Base-by-base conservation (phyloP, 1,139 yeast genomes). In the Yamadazyma sp. region DNA sequence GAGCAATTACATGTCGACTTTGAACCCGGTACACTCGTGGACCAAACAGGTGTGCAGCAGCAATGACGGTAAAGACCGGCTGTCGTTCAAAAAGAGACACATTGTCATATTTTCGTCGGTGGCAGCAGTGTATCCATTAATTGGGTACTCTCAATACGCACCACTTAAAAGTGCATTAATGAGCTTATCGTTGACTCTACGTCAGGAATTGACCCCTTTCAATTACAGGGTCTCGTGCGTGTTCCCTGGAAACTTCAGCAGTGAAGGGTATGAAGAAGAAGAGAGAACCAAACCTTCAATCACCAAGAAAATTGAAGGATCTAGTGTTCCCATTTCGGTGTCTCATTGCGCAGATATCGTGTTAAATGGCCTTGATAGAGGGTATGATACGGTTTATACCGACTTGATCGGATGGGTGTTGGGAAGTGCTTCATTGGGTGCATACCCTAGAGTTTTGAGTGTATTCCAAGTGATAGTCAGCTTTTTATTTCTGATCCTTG, bases 131-230 rank as follows among this genome's bases (percentile, higher is more conserved):
- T 90, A 79, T 64, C 88, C 97, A 3, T 83, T 92, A 54, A 86
- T 89, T 34, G 99, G 99, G 0, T 94, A 94, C 57, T 71, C 80
- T 0, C 92, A 88, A 51, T 94, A 94, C 56, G 92, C 92, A 0
- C 98, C 99, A 0, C 62, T 82, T 50, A 94, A 94, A 59, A 81
- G 88, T 0, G 96, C 97, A 0, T 58, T 92, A 9, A 73, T 86
- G 49, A 69, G 95, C 0, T 64, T 94, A 25, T 82, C 90, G 0
- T 84, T 84, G 35, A 70, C 85, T 5, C 62, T 92, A 39, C 78
- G 96, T 42, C 97, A 90, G 51, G 99, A 94, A 57, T 71, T 87
- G 41, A 57, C 72, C 0, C 82, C 84, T 2, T 83, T 78, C 52
- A 77, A 82, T 44, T 80, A 82, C 48, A 64, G 82, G 35, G 77